These are phyloP conservation scores for Raddia guianensis DNA, from an alignment of 176 grass and related monocot species.

Conservation along the genomic window DNA sequence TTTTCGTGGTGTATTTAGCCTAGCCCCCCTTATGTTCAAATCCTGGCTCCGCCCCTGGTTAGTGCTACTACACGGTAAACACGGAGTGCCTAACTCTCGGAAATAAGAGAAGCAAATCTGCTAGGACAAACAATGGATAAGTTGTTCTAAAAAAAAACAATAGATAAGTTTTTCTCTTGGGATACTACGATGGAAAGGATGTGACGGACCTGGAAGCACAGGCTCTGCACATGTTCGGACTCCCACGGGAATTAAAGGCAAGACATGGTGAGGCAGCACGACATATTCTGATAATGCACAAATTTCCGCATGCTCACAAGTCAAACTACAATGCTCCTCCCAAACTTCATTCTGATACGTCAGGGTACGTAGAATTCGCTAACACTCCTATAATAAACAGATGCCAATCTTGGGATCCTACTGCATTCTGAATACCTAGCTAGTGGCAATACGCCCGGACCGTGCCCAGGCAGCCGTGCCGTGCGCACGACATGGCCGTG, in stretches of 20 bases:
- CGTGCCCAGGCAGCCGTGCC: not conserved
- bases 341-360: not conserved
- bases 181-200: too few species aligned
- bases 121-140: not conserved
- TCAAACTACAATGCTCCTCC: not conserved
- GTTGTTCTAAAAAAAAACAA: not conserved
- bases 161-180: not conserved
- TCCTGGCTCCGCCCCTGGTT: too few species aligned
- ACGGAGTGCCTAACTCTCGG: too few species aligned
- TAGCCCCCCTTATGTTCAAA: too few species aligned
- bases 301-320: too few species aligned
- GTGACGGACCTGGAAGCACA: too few species aligned
- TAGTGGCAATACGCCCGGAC: conserved; percentile 5
- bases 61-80: not conserved
- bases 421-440: conserved; percentile 28
- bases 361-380: not conserved
- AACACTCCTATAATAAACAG: conserved; percentile 3
- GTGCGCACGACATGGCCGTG: not conserved
- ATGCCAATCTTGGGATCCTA: conserved; percentile 21
- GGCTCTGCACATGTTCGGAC: too few species aligned
- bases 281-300: too few species aligned
- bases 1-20: too few species aligned
- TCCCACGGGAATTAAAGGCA: too few species aligned
- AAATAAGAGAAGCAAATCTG: not conserved
- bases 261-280: too few species aligned